Evolutionary conservation across 768 basidiomycete genomes (phyloP).

Genomic region (Phanerochaete sordida): DNA sequence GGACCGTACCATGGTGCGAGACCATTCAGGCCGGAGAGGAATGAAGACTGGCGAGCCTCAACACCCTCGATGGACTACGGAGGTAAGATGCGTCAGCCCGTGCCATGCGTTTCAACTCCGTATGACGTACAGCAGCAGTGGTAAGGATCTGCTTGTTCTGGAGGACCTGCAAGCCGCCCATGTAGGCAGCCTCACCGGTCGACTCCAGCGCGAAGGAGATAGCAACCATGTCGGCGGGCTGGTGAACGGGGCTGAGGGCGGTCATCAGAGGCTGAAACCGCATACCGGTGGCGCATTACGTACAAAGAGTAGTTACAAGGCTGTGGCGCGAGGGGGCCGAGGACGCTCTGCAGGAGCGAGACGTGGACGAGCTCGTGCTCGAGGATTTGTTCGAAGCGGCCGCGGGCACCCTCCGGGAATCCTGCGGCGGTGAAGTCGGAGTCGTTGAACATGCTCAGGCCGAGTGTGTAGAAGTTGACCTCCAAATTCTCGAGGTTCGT

Average conservation of each 20-base stretch:
- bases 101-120: not conserved
- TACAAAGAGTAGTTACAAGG: constrained; percentile 64
- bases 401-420: constrained; percentile 45
- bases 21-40: constrained; percentile 38
- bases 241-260: constrained; percentile 34
- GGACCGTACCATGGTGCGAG: constrained; percentile 41
- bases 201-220: constrained; percentile 48
- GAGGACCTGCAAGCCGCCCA: constrained; percentile 48
- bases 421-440: constrained; percentile 45
- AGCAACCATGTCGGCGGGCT: constrained; percentile 38
- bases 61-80: constrained; percentile 51
- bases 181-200: constrained; percentile 54
- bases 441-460: constrained; percentile 41
- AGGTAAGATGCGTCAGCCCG: not conserved
- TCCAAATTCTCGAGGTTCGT: constrained; percentile 48
- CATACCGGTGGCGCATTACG: constrained; percentile 18
- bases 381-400: constrained; percentile 47
- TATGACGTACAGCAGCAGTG: constrained; percentile 38
- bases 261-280: not conserved
- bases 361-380: constrained; percentile 57
- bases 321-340: constrained; percentile 42
- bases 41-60: constrained; percentile 50
- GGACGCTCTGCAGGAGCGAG: constrained; percentile 40
- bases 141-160: constrained; percentile 41
- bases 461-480: constrained; percentile 40